Percentiles rank a stretch among this genome's conserved stretches.
These are phyloP conservation scores for Pseudocercospora eumusae DNA, from an alignment of 2,329 filamentous ascomycete species.

Conservation along the genomic window DNA sequence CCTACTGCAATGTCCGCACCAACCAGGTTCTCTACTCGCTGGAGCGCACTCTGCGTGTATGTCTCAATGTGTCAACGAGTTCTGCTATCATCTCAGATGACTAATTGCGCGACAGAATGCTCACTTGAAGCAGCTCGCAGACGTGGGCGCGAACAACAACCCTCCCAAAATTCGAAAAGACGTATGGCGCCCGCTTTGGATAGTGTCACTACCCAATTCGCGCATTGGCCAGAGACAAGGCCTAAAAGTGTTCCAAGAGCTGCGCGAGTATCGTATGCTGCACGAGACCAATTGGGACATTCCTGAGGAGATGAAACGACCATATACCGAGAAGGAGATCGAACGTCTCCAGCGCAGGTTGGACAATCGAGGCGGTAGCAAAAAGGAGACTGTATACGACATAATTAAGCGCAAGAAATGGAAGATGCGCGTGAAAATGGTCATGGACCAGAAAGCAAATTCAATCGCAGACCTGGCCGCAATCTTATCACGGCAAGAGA, in stretches of 20 bases:
- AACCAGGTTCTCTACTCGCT: constrained; percentile 67
- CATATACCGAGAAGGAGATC: constrained; percentile 43
- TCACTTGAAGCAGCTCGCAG: constrained; percentile 60
- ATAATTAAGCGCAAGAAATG: constrained; percentile 41
- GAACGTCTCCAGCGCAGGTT: constrained; percentile 46
- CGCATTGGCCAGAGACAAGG: constrained; percentile 45
- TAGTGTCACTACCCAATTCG: constrained; percentile 56
- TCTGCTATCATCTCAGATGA: no score
- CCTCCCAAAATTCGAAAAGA: constrained; percentile 61
- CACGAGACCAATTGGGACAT: constrained; percentile 58
- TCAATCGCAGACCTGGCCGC: constrained; percentile 61
- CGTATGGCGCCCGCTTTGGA: constrained; percentile 63
- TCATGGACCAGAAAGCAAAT: constrained; percentile 68
- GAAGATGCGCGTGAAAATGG: constrained; percentile 54
- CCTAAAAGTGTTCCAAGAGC: constrained; percentile 57
- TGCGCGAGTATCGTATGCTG: constrained; percentile 62
- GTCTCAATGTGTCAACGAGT: constrained; percentile 28
- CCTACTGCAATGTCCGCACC: constrained; percentile 62
- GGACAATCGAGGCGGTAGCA: constrained; percentile 35
- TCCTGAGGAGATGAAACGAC: constrained; percentile 38
- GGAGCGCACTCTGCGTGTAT: constrained; percentile 57
- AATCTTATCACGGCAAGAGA: constrained; percentile 54
- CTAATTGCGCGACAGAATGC: neutral
- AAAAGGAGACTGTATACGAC: constrained; percentile 37
- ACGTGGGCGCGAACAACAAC: constrained; percentile 64